Base-by-base conservation (phyloP, 1,139 yeast genomes). In the Arxiozyma telluris region DNA sequence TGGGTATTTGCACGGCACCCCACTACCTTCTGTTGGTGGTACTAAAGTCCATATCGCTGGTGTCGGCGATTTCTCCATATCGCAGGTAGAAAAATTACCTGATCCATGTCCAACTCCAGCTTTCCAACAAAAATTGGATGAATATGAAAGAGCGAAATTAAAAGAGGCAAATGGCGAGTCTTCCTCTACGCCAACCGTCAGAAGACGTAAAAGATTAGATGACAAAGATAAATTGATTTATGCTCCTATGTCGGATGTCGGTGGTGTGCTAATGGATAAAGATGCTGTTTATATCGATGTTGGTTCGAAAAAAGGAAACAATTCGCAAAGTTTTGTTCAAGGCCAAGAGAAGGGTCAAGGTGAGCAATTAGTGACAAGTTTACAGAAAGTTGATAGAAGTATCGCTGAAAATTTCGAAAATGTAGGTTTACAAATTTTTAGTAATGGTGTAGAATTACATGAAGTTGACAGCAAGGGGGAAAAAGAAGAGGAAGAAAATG, bases 21-120 rank as follows among this genome's bases (percentile, higher is more conserved):
- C 98, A 4, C 73, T 94, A 58, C 80, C 93, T 0, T 57, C 73
- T 12, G 71, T 78, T 2, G 65, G 76, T n/a, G 80, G 85, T 58
- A 90, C 96, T 6, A 80, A 85, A 61, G 85, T 93, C 12, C 99
- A 94, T 69, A 81, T 94, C 56, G 96, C 98, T 1, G 99, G 99
- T 62, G 86, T 90, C 5, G 99, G 98, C 54, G 99, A 94, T 68
- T 79, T 84, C 62, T 75, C 83, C 1, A 86, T 89, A 4, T 76
- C 83, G 25, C 79, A 82, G 12, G 83, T 90, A 22, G 98, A 93
- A 69, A 85, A 90, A 63, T 75, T 94, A 53, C 97, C 98, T 1
- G 99, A 94, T 73, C 99, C 99, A 20, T 94, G 98, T 70, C 98
- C 99, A 47, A 93, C 98, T 0, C 99, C 99, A 3, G 87, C 81